Percentiles rank a stretch among this genome's conserved stretches.
Conservation (phyloP, 2,329 filamentous ascomycete species). For the Ceratocystis destructans region DNA sequence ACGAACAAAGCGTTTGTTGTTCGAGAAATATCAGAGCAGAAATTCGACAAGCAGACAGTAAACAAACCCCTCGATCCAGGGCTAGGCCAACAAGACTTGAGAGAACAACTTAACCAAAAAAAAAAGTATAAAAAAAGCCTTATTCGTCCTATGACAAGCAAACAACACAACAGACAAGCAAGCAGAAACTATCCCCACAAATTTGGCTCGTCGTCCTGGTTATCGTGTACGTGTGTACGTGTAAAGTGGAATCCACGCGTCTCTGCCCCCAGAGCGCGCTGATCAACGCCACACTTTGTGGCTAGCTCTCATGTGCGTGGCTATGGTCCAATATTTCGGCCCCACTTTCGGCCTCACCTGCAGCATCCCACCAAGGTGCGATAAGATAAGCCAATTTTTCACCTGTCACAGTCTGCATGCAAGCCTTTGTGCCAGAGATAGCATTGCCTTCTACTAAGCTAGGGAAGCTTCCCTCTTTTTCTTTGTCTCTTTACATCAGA, state of each 20-base stretch:
- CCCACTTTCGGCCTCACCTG: conserved; percentile 13
- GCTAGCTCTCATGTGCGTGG: neutral
- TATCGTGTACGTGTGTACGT: conserved; percentile 11
- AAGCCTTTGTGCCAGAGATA: neutral
- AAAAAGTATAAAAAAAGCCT: neutral
- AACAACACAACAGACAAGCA: neutral
- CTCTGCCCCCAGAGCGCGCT: neutral
- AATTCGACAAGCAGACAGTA: neutral
- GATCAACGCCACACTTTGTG: neutral
- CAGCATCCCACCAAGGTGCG: conserved; percentile 11
- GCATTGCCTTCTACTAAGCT: neutral
- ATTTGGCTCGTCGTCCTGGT: neutral
- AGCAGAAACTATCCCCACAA: neutral
- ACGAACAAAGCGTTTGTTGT: neutral
- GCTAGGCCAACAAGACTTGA: too few relatives aligned
- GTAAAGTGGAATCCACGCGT: conserved; percentile 15
- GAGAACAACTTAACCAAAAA: too few relatives aligned
- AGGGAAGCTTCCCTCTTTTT: neutral
- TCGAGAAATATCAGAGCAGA: neutral
- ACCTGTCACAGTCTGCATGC: neutral
- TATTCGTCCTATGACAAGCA: neutral
- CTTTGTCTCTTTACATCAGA: neutral
- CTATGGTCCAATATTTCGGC: neutral
- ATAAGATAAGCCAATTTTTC: conserved; percentile 20
- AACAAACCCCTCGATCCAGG: neutral